Evolutionary conservation across 768 basidiomycete species (phyloP).

Genomic region (Boletus edulis): DNA sequence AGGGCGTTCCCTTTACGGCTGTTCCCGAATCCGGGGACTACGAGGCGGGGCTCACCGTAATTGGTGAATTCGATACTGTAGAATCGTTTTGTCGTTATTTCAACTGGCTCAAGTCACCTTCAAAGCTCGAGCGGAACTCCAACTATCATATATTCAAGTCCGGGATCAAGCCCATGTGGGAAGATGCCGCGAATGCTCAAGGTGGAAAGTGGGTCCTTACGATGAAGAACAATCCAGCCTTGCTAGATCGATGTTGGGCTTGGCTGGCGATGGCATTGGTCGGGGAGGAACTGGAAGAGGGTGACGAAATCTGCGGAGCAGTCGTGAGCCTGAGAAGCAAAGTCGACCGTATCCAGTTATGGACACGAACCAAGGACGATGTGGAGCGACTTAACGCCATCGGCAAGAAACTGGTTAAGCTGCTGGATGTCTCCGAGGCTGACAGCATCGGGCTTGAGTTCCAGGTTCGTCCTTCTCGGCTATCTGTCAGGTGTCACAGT

Average conservation of each 20-base stretch:
- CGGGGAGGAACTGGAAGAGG: conserved; percentile 58
- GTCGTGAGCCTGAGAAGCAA: conserved; percentile 86
- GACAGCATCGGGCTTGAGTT: conserved; percentile 88
- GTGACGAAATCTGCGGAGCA: conserved; percentile 77
- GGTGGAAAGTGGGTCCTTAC: conserved; percentile 96
- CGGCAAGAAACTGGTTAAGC: conserved; percentile 77
- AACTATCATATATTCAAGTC: conserved; percentile 97
- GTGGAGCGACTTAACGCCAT: conserved; percentile 82
- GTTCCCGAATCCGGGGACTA: conserved; percentile 72
- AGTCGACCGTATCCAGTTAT: conserved; percentile 88
- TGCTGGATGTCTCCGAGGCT: conserved; percentile 80
- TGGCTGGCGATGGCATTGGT: conserved; percentile 92
- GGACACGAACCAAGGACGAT: conserved; percentile 85
- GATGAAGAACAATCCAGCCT: conserved; percentile 77
- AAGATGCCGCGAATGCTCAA: conserved; percentile 86
- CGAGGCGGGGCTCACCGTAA: conserved; percentile 80
- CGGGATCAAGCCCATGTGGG: conserved; percentile 97
- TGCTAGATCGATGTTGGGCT: conserved; percentile 86
- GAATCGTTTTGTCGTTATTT: conserved; percentile 89
- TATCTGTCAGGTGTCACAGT: not conserved
- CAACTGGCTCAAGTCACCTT: conserved; percentile 93
- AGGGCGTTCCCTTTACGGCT: conserved; percentile 30
- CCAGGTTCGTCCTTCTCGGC: conserved; percentile 53
- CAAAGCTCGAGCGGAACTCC: conserved; percentile 81
- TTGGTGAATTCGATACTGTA: conserved; percentile 90